Evolutionary conservation across 495 filamentous ascomycete species (phyloP), one percentile per base, ranked within the genome.

Genomic region (Wilcoxina mikolae): DNA sequence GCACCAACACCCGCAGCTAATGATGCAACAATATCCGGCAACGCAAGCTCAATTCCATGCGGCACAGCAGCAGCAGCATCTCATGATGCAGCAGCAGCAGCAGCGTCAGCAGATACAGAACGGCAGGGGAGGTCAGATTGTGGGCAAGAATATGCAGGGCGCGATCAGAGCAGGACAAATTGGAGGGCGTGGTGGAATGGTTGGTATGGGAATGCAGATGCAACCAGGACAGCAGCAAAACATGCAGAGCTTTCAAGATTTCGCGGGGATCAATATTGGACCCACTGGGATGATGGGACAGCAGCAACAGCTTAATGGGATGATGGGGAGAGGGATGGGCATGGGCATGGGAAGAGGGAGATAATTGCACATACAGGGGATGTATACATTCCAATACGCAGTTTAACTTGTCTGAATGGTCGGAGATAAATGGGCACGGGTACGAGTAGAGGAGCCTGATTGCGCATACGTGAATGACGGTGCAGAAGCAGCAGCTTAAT

Each of bases 101-200:
- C 59, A 61, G 24, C 60, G 56, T 18, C 57, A 56, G 20, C 41
- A 29, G 24, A 29, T 44, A 35, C 53, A 56, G 20, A 23, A 50
- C 5, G 26, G 48, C 10, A 54, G 51, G 11, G 60, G 53, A 31
- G 45, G 47, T 3, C 58, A 59, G 31, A 55, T 63, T 17, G 47
- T 55, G 39, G 57, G 51, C 35, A 59, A 59, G 48, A 59, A 60
- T 42, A 47, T 54, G 26, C 28, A n/a, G 38, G 61, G 61, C 4
- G 60, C 56, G 26, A 52, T 52, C 49, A 17, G 49, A 24, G 46
- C 23, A 12, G 46, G 46, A 15, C 46, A 49, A 7, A 49, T 49
- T 1, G 4, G 5, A 10, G 22, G 22, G 1, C 10, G 49, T 11
- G 10, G 7, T 9, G 43, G 27, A 4, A 20, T 23, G 15, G 17